phyloP scores from a whole-genome alignment of 371 early-diverging fungal species.

The Rhizopus delemar region DNA sequence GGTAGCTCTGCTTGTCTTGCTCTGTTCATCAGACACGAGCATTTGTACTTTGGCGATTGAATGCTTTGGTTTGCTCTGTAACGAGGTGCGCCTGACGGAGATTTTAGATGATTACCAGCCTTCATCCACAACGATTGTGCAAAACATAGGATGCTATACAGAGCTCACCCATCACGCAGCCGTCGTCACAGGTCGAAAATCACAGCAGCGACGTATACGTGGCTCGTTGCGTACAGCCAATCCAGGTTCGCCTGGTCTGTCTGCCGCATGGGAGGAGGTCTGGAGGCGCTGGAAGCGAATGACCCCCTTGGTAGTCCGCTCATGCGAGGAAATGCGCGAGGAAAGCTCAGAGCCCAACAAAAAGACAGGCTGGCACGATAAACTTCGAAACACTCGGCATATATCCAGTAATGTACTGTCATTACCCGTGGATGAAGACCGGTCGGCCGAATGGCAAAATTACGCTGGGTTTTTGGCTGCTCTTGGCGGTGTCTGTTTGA shows the following conservation, averaged over 20 bases:
- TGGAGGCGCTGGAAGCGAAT: slow-evolving; percentile 73
- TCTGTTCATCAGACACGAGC: slow-evolving; percentile 72
- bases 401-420: too few relatives aligned
- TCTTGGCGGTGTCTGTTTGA: slow-evolving; percentile 63
- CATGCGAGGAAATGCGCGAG: slow-evolving; percentile 29
- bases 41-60: slow-evolving; percentile 56
- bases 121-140: slow-evolving; percentile 56
- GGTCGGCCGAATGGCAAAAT: slow-evolving; percentile 59
- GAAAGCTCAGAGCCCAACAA: slow-evolving; percentile 7
- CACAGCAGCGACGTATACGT: slow-evolving; percentile 74
- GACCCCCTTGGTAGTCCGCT: slow-evolving; percentile 38
- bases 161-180: slow-evolving; percentile 56
- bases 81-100: slow-evolving; percentile 58
- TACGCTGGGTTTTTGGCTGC: slow-evolving; percentile 72
- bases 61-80: slow-evolving; percentile 59
- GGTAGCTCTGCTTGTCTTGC: slow-evolving; percentile 68
- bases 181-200: slow-evolving; percentile 64
- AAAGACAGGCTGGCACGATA: slow-evolving; percentile 29
- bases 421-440: slow-evolving; percentile 18
- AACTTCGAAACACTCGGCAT: slow-evolving; percentile 17
- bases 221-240: slow-evolving; percentile 63
- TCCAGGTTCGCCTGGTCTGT: slow-evolving; percentile 67
- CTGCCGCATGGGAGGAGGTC: slow-evolving; percentile 83
- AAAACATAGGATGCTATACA: slow-evolving; percentile 68
- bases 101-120: slow-evolving; percentile 48